Percentiles rank a stretch among this genome's conserved stretches.
These are phyloP conservation scores for Lachnellula cervina DNA, from an alignment of 2,329 filamentous ascomycete species.

Conservation along the genomic window DNA sequence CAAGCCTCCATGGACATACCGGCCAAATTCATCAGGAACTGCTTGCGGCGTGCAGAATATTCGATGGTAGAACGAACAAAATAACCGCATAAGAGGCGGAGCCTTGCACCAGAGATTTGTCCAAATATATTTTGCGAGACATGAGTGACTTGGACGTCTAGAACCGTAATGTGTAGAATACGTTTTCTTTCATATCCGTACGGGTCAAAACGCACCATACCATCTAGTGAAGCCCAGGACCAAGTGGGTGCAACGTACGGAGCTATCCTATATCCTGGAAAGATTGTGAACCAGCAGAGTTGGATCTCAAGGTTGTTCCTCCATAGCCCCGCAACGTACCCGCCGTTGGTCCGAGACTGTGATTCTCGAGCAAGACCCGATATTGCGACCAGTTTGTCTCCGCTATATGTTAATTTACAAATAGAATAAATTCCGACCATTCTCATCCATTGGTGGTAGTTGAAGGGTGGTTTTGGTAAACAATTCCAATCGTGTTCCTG, in stretches of 20 bases:
- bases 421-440: constrained; percentile 20
- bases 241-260: constrained; percentile 13
- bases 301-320: constrained; percentile 10
- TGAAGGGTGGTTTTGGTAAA: background rate
- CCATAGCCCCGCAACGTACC: constrained; percentile 21
- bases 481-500: constrained; percentile 10
- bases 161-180: background rate
- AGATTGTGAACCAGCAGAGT: no score
- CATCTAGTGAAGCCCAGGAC: constrained; percentile 14
- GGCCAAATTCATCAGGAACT: background rate
- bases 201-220: background rate
- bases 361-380: constrained; percentile 23
- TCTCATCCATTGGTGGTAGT: constrained; percentile 4
- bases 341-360: constrained; percentile 1
- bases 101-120: background rate
- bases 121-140: background rate
- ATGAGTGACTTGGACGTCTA: background rate
- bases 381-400: constrained; percentile 28
- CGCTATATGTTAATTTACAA: constrained; percentile 21
- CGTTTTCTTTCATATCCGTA: background rate
- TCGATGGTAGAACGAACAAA: background rate
- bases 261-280: background rate
- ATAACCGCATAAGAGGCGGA: background rate
- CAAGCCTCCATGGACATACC: background rate
- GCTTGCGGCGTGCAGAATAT: background rate